Conservation (phyloP, 1,284 basidiomycete genomes). For the Porodaedalea pini region DNA sequence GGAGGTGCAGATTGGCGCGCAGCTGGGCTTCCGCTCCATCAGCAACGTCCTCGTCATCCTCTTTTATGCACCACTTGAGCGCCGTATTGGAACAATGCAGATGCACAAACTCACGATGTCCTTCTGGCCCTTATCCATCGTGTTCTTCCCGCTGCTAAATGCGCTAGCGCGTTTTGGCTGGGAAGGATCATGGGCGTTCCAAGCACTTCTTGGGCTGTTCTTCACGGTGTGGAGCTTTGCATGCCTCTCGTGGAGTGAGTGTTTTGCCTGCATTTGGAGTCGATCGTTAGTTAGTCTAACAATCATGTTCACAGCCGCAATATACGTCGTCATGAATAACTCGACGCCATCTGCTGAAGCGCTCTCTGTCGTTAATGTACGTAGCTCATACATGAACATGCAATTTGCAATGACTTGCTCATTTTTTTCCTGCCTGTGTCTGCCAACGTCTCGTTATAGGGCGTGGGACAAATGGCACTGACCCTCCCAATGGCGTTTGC, state of each 20-base stretch:
- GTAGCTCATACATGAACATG: not conserved
- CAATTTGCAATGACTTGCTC: not conserved
- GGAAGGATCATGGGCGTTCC: constrained; percentile 16
- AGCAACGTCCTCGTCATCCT: constrained; percentile 23
- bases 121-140: constrained; percentile 23
- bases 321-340: constrained; percentile 22
- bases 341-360: constrained; percentile 23
- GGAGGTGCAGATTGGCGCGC: constrained; percentile 25
- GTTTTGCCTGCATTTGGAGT: not conserved
- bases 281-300: not conserved
- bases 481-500: constrained; percentile 23
- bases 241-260: constrained; percentile 19
- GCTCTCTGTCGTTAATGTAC: constrained; percentile 23
- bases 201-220: constrained; percentile 18
- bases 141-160: constrained; percentile 25
- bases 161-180: constrained; percentile 20
- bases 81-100: constrained; percentile 20
- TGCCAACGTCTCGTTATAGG: constrained; percentile 11
- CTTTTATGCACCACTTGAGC: constrained; percentile 21
- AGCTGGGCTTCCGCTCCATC: constrained; percentile 24
- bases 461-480: constrained; percentile 21
- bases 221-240: constrained; percentile 20
- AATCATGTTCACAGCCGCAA: constrained; percentile 11
- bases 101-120: constrained; percentile 21
- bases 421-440: not conserved